Evolutionary conservation across 73 alveolate genomes (phyloP).

Genomic region (Breviolum minutum): DNA sequence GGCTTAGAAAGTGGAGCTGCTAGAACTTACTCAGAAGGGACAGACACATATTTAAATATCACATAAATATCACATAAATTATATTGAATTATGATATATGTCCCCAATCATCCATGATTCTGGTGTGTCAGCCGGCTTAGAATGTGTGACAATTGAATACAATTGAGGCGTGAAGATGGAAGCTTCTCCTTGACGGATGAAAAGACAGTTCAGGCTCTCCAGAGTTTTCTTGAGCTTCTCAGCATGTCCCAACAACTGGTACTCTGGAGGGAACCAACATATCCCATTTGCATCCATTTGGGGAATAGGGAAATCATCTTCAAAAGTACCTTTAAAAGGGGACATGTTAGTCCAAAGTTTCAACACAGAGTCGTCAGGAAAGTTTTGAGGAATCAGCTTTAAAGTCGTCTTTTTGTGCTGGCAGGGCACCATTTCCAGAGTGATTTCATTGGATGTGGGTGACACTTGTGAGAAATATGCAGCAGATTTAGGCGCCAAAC

Average conservation of each 20-base stretch:
- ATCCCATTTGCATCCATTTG: not conserved
- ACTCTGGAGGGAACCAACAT: not conserved
- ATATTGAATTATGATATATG: too few relatives aligned
- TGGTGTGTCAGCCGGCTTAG: not conserved
- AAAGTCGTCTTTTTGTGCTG: not conserved
- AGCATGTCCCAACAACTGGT: not conserved
- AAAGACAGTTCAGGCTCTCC: constrained; percentile 39
- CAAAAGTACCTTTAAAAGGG: too few relatives aligned
- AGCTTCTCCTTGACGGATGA: not conserved
- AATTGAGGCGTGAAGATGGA: not conserved
- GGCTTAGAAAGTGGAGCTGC: too few relatives aligned
- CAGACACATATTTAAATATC: not conserved
- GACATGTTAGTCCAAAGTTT: not conserved
- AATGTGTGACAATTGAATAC: not conserved
- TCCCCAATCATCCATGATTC: not conserved
- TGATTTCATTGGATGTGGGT: constrained; percentile 50
- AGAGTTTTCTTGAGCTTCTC: not conserved
- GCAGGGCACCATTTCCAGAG: constrained; percentile 57
- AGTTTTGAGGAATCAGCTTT: not conserved
- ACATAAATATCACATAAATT: too few relatives aligned
- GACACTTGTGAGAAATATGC: constrained; percentile 83
- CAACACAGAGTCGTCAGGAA: not conserved
- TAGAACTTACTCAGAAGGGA: too few relatives aligned
- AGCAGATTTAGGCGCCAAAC: constrained; percentile 46
- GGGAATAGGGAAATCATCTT: too few relatives aligned